Evolutionary conservation across 805 yeast genomes (phyloP).

Genomic region (Candida pseudoglaebosa): DNA sequence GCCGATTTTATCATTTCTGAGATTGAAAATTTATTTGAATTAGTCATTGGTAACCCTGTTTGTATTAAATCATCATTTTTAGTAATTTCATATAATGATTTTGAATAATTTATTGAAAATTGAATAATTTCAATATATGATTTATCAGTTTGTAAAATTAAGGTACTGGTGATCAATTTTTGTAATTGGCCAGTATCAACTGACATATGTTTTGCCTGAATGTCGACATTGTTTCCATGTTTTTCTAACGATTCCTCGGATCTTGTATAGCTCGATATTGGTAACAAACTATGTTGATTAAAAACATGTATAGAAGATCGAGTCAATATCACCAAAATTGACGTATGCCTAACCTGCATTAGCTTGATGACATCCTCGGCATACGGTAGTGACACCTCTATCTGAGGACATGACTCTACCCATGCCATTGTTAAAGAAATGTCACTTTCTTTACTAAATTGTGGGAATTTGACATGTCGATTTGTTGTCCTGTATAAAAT

Average conservation of each 20-base stretch:
- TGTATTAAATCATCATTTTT: slow-evolving; percentile 29
- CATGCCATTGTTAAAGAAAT: slow-evolving; percentile 34
- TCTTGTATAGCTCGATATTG: slow-evolving; percentile 47
- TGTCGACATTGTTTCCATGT: slow-evolving; percentile 43
- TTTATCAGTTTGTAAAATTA: slow-evolving; percentile 39
- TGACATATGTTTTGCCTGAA: slow-evolving; percentile 35
- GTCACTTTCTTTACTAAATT: too few species aligned
- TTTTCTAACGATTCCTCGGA: slow-evolving; percentile 38
- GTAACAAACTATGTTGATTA: slow-evolving; percentile 31
- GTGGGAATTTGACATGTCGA: too few species aligned
- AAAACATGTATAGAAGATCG: slow-evolving; percentile 22
- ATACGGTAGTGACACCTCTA: slow-evolving; percentile 24
- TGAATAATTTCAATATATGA: slow-evolving; percentile 44
- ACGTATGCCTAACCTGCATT: slow-evolving; percentile 24
- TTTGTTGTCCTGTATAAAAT: too few species aligned
- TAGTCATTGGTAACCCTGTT: slow-evolving; percentile 30
- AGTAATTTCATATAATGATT: slow-evolving; percentile 31
- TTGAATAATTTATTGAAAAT: slow-evolving; percentile 23
- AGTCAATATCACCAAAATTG: slow-evolving; percentile 29
- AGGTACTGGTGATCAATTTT: slow-evolving; percentile 22
- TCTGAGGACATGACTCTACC: slow-evolving; percentile 29
- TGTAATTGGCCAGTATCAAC: slow-evolving; percentile 33
- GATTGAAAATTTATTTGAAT: slow-evolving; percentile 23
- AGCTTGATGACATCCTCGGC: slow-evolving; percentile 17
- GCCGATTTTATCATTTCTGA: slow-evolving; percentile 28